These are phyloP conservation scores for Exophiala xenobiotica DNA, from an alignment of 2,329 filamentous ascomycete genomes.

Conservation along the genomic window DNA sequence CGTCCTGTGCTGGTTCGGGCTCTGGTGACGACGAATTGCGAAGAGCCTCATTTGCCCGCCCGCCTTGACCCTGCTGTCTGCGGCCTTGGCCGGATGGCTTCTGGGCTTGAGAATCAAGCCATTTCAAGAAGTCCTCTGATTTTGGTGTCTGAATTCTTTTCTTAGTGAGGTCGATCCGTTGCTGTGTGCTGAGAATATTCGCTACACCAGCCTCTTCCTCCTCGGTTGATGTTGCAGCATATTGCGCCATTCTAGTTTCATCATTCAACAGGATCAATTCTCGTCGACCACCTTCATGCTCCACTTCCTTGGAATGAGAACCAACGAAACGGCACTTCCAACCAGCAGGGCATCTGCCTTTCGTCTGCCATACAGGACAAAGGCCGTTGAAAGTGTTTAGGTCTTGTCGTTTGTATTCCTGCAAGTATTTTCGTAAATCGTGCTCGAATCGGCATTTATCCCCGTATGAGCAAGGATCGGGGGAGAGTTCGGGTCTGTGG, in stretches of 20 bases:
- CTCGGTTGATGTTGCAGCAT: slow-evolving; percentile 18
- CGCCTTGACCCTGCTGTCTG: slow-evolving; percentile 47
- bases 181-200: slow-evolving; percentile 68
- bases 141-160: slow-evolving; percentile 69
- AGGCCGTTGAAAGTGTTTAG: slow-evolving; percentile 71
- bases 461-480: slow-evolving; percentile 70
- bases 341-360: slow-evolving; percentile 75
- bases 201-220: slow-evolving; percentile 62
- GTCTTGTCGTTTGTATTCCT: slow-evolving; percentile 76
- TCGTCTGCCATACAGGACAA: slow-evolving; percentile 77
- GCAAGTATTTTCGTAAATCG: slow-evolving; percentile 80
- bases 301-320: slow-evolving; percentile 80
- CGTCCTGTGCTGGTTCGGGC: slow-evolving; percentile 42
- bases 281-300: slow-evolving; percentile 74
- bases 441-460: slow-evolving; percentile 80
- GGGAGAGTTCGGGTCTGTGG: slow-evolving; percentile 76
- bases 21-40: slow-evolving; percentile 32
- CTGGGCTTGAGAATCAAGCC: slow-evolving; percentile 66
- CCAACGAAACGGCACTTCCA: slow-evolving; percentile 93
- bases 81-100: slow-evolving; percentile 35
- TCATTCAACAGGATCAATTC: slow-evolving; percentile 72
- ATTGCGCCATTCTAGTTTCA: slow-evolving; percentile 30
- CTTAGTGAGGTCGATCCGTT: slow-evolving; percentile 73
- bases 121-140: slow-evolving; percentile 73
- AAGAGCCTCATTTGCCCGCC: slow-evolving; percentile 17